Percentiles rank a stretch among this genome's conserved stretches.
Conservation (phyloP, 2,329 filamentous ascomycete genomes). For the Metarhizium anisopliae region DNA sequence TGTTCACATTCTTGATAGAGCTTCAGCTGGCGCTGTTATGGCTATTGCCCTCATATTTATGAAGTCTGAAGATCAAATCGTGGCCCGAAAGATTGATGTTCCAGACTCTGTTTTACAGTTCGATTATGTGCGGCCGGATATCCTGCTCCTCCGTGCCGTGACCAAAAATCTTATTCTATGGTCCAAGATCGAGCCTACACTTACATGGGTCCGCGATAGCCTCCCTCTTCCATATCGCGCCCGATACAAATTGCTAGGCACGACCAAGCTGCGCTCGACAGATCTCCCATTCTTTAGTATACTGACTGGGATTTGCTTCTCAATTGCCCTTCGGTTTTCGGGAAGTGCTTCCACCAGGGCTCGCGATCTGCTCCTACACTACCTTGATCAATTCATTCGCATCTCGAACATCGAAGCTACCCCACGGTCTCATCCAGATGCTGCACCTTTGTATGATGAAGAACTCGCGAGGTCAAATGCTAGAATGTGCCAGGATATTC, state of each 20-base stretch:
- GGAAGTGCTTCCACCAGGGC: conserved; percentile 63
- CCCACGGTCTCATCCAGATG: conserved; percentile 18
- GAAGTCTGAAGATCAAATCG: conserved; percentile 82
- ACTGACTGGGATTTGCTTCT: conserved; percentile 78
- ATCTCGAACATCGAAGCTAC: conserved; percentile 52
- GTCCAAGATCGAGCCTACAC: conserved; percentile 66
- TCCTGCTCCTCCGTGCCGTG: conserved; percentile 81
- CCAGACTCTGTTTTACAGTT: conserved; percentile 87
- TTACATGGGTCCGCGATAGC: conserved; percentile 66
- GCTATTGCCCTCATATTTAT: conserved; percentile 90
- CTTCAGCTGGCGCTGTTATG: conserved; percentile 85
- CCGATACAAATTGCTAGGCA: conserved; percentile 49
- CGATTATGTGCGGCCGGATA: conserved; percentile 89
- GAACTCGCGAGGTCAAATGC: conserved; percentile 76
- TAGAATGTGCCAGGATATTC: conserved; percentile 81
- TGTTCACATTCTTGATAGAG: conserved; percentile 87
- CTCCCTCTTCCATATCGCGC: conserved; percentile 62
- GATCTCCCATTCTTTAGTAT: conserved; percentile 94
- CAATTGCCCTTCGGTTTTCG: conserved; percentile 63
- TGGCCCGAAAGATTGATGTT: conserved; percentile 87
- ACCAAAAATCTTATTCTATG: conserved; percentile 90
- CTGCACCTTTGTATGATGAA: conserved; percentile 59
- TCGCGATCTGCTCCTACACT: conserved; percentile 72
- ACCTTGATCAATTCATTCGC: conserved; percentile 79
- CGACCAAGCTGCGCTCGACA: conserved; percentile 60